Conservation (phyloP, 208 protist species). For the Crithidia mellificae region DNA sequence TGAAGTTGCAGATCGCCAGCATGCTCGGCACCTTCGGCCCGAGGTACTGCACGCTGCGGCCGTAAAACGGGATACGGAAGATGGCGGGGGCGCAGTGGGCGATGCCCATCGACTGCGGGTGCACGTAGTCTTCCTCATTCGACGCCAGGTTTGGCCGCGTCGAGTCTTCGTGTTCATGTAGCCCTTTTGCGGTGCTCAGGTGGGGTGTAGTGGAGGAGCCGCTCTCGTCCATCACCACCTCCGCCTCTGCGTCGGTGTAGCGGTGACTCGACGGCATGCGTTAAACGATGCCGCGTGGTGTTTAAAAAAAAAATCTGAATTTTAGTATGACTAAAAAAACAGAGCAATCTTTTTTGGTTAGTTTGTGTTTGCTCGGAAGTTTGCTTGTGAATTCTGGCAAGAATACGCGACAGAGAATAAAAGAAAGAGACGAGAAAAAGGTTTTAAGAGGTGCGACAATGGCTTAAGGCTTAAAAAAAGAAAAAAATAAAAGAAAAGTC, state of each 20-base stretch:
- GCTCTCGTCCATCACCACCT: conserved; percentile 11
- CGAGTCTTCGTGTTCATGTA: background rate
- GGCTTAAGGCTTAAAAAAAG: no score
- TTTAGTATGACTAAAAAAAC: no score
- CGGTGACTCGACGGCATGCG: background rate
- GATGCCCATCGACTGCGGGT: conserved; percentile 20
- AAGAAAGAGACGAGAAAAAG: no score
- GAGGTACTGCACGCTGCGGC: conserved; percentile 30
- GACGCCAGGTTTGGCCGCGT: background rate
- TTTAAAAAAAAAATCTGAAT: no score
- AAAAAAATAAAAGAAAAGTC: background rate
- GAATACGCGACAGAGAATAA: no score
- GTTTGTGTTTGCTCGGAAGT: no score
- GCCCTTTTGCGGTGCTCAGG: background rate
- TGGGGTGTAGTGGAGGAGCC: conserved; percentile 7
- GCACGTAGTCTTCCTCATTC: conserved; percentile 22
- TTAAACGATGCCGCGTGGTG: no score
- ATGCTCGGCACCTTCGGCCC: conserved; percentile 28
- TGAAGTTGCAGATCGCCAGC: conserved; percentile 32
- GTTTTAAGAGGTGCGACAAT: no score
- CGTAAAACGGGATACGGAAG: conserved; percentile 28
- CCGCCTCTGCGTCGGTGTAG: conserved; percentile 1
- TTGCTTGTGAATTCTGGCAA: no score
- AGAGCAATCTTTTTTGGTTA: no score
- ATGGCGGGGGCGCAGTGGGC: conserved; percentile 3